A percentile compares a stretch with the other conserved stretches of the same genome.
phyloP scores from a whole-genome alignment of 441 rosid genomes.

The Gossypium schwendimanii region DNA sequence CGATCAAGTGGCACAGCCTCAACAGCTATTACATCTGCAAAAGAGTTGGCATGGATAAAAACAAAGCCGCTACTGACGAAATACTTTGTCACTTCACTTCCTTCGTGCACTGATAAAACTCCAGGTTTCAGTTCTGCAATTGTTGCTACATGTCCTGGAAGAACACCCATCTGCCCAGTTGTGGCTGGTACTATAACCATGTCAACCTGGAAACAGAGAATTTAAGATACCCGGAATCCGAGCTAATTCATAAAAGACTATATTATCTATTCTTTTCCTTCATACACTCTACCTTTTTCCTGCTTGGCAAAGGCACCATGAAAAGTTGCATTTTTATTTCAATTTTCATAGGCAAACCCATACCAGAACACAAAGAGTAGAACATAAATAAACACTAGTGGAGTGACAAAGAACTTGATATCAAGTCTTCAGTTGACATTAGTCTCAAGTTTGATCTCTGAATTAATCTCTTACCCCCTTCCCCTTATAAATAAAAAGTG shows the following conservation, averaged over 20 bases:
- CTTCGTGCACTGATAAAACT: conserved; percentile 51
- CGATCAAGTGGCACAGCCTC: conserved; percentile 50
- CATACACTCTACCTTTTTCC: neutral
- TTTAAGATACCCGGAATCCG: neutral
- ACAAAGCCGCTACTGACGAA: conserved; percentile 58
- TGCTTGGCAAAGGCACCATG: neutral
- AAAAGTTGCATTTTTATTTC: neutral
- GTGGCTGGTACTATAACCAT: conserved; percentile 71
- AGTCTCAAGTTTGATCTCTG: too few relatives aligned
- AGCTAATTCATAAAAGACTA: neutral
- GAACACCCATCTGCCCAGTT: conserved; percentile 61
- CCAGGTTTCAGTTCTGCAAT: conserved; percentile 63
- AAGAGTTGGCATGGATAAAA: conserved; percentile 50
- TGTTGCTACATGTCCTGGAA: conserved; percentile 56
- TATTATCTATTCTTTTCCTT: neutral
- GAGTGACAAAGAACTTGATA: too few relatives aligned
- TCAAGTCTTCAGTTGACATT: too few relatives aligned
- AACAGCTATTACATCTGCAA: conserved; percentile 44
- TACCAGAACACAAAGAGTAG: neutral
- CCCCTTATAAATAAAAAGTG: too few relatives aligned
- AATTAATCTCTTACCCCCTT: too few relatives aligned
- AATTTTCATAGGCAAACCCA: neutral
- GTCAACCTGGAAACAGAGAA: conserved; percentile 42
- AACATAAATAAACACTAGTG: neutral
- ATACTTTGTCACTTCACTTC: conserved; percentile 33